Evolutionary conservation across 1,139 yeast genomes (phyloP), one percentile per base, ranked within the genome.

Genomic region (Suhomyces chickasaworum): DNA sequence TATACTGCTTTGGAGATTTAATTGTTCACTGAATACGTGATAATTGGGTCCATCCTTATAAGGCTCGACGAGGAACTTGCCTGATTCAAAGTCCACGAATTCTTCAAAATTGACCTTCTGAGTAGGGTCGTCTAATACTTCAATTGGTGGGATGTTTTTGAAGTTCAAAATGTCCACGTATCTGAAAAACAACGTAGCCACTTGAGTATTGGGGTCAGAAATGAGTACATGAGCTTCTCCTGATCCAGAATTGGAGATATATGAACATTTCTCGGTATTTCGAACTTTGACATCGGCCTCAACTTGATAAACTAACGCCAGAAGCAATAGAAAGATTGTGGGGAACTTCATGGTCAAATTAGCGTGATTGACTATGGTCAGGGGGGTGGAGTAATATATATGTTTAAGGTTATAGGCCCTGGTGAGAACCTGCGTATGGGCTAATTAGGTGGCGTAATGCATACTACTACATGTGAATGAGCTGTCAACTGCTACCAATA

Each of bases 121-220:
- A 13, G 8, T 8, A 12, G 54, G 58, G 13, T 37, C 38, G 7
- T 27, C 22, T 50, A 55, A 64, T 23, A 42, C 45, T 22, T 54
- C 55, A 10, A 60, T 42, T 3, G 54, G 37, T 2, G 69, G 69
- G 3, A 68, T 12, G 9, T 56, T 50, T 4, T 61, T 48, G 44
- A 64, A 58, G 39, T 64, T 55, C 30, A 50, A 47, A 37, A 68
- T 52, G 33, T 66, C 68, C 2, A 53, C 45, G 45, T 66, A 61
- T 41, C 57, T 63, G 46, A 67, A 60, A 13, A 68, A 57, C 64
- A 52, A 0, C 54, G 52, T n/a, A 69, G 72, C 37, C 59, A 49
- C 45, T 54, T 55, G 17, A 49, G 43, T 39, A n/a, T 40, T 39
- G 17, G 45, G 10, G 12, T 35, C 37, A 4, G 41, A 17, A n/a